Conservation (phyloP, 2,329 filamentous ascomycete genomes). For the Leptosphaerulina australis region DNA sequence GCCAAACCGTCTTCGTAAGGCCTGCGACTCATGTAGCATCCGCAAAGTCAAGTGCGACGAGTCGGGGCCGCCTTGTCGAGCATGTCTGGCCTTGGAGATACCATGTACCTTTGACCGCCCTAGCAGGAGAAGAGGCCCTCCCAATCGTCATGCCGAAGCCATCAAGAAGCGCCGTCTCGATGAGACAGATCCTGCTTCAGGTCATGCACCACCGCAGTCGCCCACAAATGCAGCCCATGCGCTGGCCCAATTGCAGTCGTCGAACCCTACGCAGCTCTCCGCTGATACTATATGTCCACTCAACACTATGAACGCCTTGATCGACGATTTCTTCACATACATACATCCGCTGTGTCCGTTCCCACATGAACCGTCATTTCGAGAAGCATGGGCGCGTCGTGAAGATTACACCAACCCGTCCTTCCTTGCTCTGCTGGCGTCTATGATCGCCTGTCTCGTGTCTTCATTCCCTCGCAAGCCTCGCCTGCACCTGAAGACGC, state of each 20-base stretch:
- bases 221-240: constrained; percentile 61
- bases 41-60: constrained; percentile 65
- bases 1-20: constrained; percentile 48
- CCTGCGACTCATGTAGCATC: constrained; percentile 52
- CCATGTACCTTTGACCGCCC: constrained; percentile 71
- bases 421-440: constrained; percentile 73
- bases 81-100: constrained; percentile 68
- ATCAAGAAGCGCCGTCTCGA: constrained; percentile 66
- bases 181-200: constrained; percentile 48
- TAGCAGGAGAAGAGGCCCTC: constrained; percentile 67
- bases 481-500: constrained; percentile 70
- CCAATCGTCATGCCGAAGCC: constrained; percentile 70
- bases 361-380: constrained; percentile 78
- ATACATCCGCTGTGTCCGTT: constrained; percentile 79
- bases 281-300: constrained; percentile 74
- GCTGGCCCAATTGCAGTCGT: constrained; percentile 56
- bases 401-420: constrained; percentile 69
- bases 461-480: constrained; percentile 77
- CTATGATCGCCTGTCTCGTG: constrained; percentile 76
- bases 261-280: constrained; percentile 55
- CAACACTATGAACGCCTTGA: constrained; percentile 69
- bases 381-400: constrained; percentile 68
- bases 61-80: constrained; percentile 68
- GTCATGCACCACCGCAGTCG: constrained; percentile 54
- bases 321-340: constrained; percentile 85